Evolutionary conservation across 2,329 filamentous ascomycete species (phyloP).

Genomic region (Eutypella sp.): DNA sequence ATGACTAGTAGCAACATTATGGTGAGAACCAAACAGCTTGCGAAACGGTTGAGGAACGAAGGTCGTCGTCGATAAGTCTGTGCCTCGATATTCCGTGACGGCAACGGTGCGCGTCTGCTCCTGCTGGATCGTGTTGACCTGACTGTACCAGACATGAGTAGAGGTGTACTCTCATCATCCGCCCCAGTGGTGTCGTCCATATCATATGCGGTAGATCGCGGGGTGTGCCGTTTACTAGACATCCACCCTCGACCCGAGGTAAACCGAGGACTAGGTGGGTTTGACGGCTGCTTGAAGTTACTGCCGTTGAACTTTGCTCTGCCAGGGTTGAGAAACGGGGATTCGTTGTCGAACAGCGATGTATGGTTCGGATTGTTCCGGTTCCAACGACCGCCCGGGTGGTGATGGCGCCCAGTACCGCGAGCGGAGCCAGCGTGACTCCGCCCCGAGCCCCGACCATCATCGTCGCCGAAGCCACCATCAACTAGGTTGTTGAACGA

Average conservation of each 20-base stretch:
- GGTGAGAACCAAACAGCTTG: conserved; percentile 81
- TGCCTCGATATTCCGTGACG: conserved; percentile 66
- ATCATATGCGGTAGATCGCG: conserved; percentile 65
- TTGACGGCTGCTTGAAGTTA: conserved; percentile 55
- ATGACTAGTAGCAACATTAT: conserved; percentile 77
- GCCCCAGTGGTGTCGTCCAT: conserved; percentile 74
- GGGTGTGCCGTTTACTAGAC: conserved; percentile 47
- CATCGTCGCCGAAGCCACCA: conserved; percentile 57
- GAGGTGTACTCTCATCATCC: conserved; percentile 82
- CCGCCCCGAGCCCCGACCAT: conserved; percentile 58
- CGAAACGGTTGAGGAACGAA: conserved; percentile 66
- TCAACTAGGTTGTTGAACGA: conserved; percentile 60
- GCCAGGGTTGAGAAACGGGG: conserved; percentile 67
- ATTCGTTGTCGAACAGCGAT: conserved; percentile 72
- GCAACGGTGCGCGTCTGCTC: conserved; percentile 46
- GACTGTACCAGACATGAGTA: conserved; percentile 54
- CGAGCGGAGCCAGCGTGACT: conserved; percentile 58
- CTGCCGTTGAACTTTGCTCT: conserved; percentile 57
- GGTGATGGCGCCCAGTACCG: conserved; percentile 69
- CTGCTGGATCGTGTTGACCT: conserved; percentile 56
- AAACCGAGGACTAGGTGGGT: conserved; percentile 65
- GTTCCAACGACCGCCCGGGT: conserved; percentile 69
- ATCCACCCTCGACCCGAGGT: conserved; percentile 20
- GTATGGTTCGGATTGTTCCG: conserved; percentile 64
- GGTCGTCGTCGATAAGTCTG: conserved; percentile 60